Conservation (phyloP, 2,329 filamentous ascomycete genomes). For the Hypoxylon sp. region DNA sequence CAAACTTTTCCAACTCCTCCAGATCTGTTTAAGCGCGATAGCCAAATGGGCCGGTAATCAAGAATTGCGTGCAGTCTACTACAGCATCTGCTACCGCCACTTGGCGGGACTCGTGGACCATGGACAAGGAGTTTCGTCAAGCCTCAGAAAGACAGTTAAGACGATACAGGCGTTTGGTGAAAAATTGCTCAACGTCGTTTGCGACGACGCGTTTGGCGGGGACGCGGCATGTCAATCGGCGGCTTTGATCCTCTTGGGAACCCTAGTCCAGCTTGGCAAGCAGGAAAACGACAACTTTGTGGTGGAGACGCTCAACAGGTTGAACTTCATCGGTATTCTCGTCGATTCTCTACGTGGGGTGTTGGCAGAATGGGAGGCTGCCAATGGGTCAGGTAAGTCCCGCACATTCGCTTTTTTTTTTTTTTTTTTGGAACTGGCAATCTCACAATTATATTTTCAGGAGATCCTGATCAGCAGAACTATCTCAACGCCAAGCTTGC, state of each 20-base stretch:
- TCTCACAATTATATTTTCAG: slow-evolving; percentile 49
- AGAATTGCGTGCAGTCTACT: slow-evolving; percentile 85
- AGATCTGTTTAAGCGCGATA: slow-evolving; percentile 85
- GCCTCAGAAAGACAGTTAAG: slow-evolving; percentile 76
- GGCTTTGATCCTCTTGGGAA: slow-evolving; percentile 86
- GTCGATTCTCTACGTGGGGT: slow-evolving; percentile 89
- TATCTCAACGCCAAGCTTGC: slow-evolving; percentile 81
- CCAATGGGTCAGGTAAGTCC: slow-evolving; percentile 68
- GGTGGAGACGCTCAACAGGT: slow-evolving; percentile 82
- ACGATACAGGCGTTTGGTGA: slow-evolving; percentile 79
- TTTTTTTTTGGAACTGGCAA: not conserved
- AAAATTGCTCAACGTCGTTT: slow-evolving; percentile 85
- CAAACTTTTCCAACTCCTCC: slow-evolving; percentile 91
- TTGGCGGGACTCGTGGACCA: slow-evolving; percentile 77
- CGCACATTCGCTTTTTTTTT: slow-evolving; percentile 25
- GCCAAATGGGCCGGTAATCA: slow-evolving; percentile 79
- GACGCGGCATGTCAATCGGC: slow-evolving; percentile 86
- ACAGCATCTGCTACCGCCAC: slow-evolving; percentile 92
- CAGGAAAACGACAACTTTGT: slow-evolving; percentile 81
- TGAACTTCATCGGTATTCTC: slow-evolving; percentile 92
- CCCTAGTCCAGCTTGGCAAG: slow-evolving; percentile 80
- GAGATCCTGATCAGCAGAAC: slow-evolving; percentile 62
- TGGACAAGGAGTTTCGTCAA: slow-evolving; percentile 63
- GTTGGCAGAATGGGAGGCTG: slow-evolving; percentile 77
- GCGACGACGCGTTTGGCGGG: slow-evolving; percentile 92